phyloP scores from a whole-genome alignment of 768 basidiomycete species.

The Clitopilus passeckerianus region DNA sequence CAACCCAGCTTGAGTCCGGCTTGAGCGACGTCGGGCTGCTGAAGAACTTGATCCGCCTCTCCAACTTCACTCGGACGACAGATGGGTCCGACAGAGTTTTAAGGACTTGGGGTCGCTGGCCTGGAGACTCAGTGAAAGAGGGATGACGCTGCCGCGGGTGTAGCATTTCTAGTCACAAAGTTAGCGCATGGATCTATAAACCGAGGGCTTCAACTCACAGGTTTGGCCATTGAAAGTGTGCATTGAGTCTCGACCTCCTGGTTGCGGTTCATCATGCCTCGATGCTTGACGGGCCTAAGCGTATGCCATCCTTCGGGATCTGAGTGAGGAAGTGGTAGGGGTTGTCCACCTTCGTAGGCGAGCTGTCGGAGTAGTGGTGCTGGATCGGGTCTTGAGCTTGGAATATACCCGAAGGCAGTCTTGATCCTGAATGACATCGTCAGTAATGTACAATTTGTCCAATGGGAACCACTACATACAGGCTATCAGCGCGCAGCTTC shows the following conservation, averaged over 20 bases:
- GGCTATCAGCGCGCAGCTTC: constrained; percentile 42
- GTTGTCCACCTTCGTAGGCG: constrained; percentile 39
- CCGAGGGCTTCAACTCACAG: constrained; percentile 22
- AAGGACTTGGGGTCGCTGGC: constrained; percentile 30
- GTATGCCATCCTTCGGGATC: constrained; percentile 52
- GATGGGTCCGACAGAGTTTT: constrained; percentile 37
- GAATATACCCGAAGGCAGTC: constrained; percentile 50
- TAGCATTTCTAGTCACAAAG: constrained; percentile 33
- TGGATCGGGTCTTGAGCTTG: constrained; percentile 37
- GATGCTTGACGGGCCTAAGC: constrained; percentile 32
- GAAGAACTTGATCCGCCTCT: constrained; percentile 38
- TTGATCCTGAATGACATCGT: constrained; percentile 29
- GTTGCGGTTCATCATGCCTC: constrained; percentile 34
- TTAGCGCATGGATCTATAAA: neutral
- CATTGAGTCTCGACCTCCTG: constrained; percentile 34
- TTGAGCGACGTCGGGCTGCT: constrained; percentile 29
- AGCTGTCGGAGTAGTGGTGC: constrained; percentile 44
- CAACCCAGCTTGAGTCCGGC: constrained; percentile 38
- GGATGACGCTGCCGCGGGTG: constrained; percentile 44
- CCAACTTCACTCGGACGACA: constrained; percentile 31
- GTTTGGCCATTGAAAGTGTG: constrained; percentile 40
- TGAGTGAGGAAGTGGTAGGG: constrained; percentile 38
- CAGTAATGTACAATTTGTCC: neutral
- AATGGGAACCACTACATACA: constrained; percentile 22
- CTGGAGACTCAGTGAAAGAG: constrained; percentile 39